These are phyloP conservation scores for Mycena amicta DNA, from an alignment of 768 basidiomycete species.

Conservation along the genomic window DNA sequence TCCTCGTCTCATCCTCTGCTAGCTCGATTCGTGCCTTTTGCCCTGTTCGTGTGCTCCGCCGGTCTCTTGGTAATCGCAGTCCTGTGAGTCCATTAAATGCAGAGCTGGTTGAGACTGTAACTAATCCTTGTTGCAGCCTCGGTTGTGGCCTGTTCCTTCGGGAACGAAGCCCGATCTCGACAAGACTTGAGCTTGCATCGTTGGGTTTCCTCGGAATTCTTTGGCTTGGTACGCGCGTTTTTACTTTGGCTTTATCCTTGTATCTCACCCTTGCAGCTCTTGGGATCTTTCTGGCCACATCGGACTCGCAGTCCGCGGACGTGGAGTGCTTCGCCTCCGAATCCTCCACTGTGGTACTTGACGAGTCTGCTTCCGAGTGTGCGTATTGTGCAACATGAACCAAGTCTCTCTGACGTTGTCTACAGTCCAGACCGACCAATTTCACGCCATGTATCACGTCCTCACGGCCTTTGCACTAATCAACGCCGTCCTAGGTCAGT, in stretches of 20 bases:
- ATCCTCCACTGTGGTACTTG: constrained; percentile 49
- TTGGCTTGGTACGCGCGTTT: constrained; percentile 66
- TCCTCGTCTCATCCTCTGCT: constrained; percentile 9
- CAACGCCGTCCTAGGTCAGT: constrained; percentile 71
- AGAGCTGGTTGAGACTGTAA: background rate
- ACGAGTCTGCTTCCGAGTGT: constrained; percentile 67
- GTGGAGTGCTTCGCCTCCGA: constrained; percentile 77
- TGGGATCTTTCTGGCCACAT: constrained; percentile 70
- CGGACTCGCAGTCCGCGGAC: constrained; percentile 77
- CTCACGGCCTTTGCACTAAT: constrained; percentile 80
- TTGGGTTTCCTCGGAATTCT: constrained; percentile 72
- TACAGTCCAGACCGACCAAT: constrained; percentile 81
- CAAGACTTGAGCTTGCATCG: constrained; percentile 72
- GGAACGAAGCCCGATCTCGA: constrained; percentile 77
- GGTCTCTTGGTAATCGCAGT: constrained; percentile 68
- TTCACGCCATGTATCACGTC: constrained; percentile 87
- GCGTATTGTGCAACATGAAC: constrained; percentile 32
- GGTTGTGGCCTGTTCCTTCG: constrained; percentile 64
- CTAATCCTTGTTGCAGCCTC: constrained; percentile 44
- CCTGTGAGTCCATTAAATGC: constrained; percentile 50
- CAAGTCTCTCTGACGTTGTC: constrained; percentile 11
- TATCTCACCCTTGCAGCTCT: constrained; percentile 65
- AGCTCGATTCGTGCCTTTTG: constrained; percentile 89
- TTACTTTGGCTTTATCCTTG: constrained; percentile 1
- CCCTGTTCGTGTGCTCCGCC: constrained; percentile 75